These are phyloP conservation scores for Annulohypoxylon bovei DNA, from an alignment of 495 filamentous ascomycete genomes.

Conservation along the genomic window DNA sequence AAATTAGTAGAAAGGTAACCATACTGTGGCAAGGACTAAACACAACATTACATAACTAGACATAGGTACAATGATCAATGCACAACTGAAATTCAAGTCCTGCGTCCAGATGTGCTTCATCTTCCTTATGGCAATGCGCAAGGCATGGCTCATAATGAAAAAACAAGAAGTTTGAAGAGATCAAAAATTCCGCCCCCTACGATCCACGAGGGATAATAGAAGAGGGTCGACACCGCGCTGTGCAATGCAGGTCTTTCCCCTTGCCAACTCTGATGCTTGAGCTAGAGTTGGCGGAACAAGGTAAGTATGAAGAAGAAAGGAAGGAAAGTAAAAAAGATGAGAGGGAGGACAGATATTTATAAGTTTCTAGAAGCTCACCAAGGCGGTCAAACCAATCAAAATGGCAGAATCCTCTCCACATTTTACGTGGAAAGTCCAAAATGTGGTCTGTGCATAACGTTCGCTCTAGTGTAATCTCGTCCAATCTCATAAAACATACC, in stretches of 20 bases:
- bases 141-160: slow-evolving; percentile 43
- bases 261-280: slow-evolving; percentile 70
- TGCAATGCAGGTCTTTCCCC: slow-evolving; percentile 80
- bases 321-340: slow-evolving; percentile 23
- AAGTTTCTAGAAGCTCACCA: not conserved
- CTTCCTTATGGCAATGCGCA: slow-evolving; percentile 43
- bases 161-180: slow-evolving; percentile 23
- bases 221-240: slow-evolving; percentile 74
- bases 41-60: too few species aligned
- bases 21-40: too few species aligned
- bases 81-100: not conserved
- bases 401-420: not conserved
- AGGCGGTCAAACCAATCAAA: not conserved
- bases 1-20: too few species aligned
- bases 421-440: not conserved
- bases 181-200: slow-evolving; percentile 56
- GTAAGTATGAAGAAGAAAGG: slow-evolving; percentile 78
- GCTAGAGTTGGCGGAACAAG: slow-evolving; percentile 71
- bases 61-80: too few species aligned
- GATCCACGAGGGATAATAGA: slow-evolving; percentile 77
- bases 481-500: not conserved
- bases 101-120: too few species aligned
- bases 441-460: not conserved
- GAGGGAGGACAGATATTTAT: slow-evolving; percentile 37
- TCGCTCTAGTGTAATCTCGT: too few species aligned